Percentiles rank a stretch among this genome's conserved stretches.
Evolutionary conservation across 176 grass and related monocot species (phyloP).

Genomic region (Pontederia crassipes): DNA sequence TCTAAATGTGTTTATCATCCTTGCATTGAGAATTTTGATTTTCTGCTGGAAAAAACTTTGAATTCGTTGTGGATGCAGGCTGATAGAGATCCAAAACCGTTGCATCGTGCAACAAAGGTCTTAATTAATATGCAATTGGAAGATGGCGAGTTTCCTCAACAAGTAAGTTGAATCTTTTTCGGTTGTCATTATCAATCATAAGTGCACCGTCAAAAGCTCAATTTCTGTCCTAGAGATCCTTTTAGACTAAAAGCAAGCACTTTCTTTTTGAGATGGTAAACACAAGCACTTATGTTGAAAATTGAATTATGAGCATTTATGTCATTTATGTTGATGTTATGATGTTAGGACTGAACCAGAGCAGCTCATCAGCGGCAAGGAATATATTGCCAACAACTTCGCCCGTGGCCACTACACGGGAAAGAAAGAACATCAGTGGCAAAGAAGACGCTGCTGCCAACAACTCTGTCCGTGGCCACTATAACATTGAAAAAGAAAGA

Average conservation of each 20-base stretch:
- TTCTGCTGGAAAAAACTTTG: no score
- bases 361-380: conserved; percentile 11
- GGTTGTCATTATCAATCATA: no score
- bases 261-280: no score
- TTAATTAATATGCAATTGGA: conserved; percentile 77
- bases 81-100: conserved; percentile 58
- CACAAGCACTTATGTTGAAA: no score
- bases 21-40: no score
- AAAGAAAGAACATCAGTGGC: no score
- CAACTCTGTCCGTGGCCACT: not conserved
- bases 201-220: no score
- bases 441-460: no score
- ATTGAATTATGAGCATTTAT: no score
- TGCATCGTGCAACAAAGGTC: conserved; percentile 63
- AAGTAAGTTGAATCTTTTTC: conserved; percentile 35
- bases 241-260: no score
- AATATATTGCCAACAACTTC: conserved; percentile 4
- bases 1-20: no score
- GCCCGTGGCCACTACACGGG: not conserved
- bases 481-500: not conserved
- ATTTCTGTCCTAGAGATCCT: no score
- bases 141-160: conserved; percentile 80
- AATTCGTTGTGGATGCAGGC: conserved; percentile 25
- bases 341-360: not conserved
- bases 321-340: not conserved